Conservation (phyloP, 106 monocot genomes). For the Acorus calamus region DNA sequence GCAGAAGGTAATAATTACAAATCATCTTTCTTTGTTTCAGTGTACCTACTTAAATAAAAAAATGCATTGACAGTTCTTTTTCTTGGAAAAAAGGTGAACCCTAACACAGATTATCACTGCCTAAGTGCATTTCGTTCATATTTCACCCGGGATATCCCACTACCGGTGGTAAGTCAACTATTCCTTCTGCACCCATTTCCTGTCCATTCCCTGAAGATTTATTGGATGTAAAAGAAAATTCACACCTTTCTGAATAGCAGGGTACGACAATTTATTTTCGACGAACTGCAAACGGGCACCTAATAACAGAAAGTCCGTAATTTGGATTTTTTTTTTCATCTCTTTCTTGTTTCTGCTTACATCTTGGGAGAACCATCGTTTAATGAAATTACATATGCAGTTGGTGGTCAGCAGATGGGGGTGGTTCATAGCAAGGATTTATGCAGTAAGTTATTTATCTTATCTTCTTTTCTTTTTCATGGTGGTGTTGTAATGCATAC, state of each 20-base stretch:
- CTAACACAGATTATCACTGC: constrained; percentile 72
- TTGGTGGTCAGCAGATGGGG: constrained; percentile 75
- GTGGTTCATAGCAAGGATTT: constrained; percentile 83
- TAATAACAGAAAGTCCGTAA: constrained; percentile 88
- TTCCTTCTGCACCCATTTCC: background rate
- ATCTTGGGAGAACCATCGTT: background rate
- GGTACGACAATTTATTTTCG: constrained; percentile 90
- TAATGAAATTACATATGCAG: constrained; percentile 33
- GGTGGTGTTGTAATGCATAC: too few relatives aligned
- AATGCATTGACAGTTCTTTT: constrained; percentile 4
- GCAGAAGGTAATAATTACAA: constrained; percentile 44
- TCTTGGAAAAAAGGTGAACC: constrained; percentile 60
- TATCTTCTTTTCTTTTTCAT: background rate
- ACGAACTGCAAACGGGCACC: constrained; percentile 61
- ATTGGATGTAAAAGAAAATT: too few relatives aligned
- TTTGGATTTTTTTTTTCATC: too few relatives aligned
- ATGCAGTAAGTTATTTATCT: constrained; percentile 59
- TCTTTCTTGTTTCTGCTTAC: background rate
- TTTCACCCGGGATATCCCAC: constrained; percentile 78
- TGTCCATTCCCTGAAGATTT: background rate
- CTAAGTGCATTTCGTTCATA: constrained; percentile 76
- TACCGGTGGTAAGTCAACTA: constrained; percentile 45
- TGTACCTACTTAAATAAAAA: background rate
- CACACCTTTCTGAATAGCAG: constrained; percentile 25
- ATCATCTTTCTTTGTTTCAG: too few relatives aligned